Evolutionary conservation across 2,329 filamentous ascomycete species (phyloP), one percentile per base, ranked within the genome.

Genomic region (Paraphaeosphaeria sporulosa): DNA sequence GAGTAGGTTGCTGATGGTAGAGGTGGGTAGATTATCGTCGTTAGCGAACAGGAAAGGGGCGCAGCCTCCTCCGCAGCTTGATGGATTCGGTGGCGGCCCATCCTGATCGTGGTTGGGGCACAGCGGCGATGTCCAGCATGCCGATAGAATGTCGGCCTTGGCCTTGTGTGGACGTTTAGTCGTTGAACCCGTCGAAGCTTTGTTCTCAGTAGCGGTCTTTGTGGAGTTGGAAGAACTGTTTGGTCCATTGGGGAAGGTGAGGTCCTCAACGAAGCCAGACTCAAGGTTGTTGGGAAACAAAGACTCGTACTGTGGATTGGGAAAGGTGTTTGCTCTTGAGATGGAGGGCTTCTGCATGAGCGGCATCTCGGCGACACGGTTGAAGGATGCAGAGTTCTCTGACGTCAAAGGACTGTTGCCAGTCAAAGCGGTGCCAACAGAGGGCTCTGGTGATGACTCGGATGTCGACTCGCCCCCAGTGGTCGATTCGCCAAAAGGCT

Each of bases 41-140:
- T 71, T 63, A 23, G 74, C 76, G 57, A 80, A 80, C 30, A 80
- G 60, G 60, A 79, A 79, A 0, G 77, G 77, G 2, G 77, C 78
- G 59, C 78, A 80, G 23, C 71, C 76, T 21, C 75, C 76, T 40
- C 76, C 77, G 52, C 78, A 80, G 12, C 65, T 78, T n/a, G 77
- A 77, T 17, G 77, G 76, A 46, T 79, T 77, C 3, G 78, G 77
- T 21, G 75, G 75, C 10, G 74, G 68, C 4, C 73, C 76, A 36
- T 77, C 73, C 47, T 76, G 71, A 30, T 71, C 72, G 61, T 79
- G 73, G 32, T 79, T 79, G 15, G 78, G 78, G 57, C 78, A 80
- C 4, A 80, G 63, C 13, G 78, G 78, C 38, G 77, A 79, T 7
- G 76, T 79, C 78, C 78, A 80, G 62, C 78, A 80, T 17, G 77